Percentiles rank a stretch among this genome's conserved stretches.
Evolutionary conservation across 1,139 yeast species (phyloP).

Genomic region (Zygosaccharomyces sapae): DNA sequence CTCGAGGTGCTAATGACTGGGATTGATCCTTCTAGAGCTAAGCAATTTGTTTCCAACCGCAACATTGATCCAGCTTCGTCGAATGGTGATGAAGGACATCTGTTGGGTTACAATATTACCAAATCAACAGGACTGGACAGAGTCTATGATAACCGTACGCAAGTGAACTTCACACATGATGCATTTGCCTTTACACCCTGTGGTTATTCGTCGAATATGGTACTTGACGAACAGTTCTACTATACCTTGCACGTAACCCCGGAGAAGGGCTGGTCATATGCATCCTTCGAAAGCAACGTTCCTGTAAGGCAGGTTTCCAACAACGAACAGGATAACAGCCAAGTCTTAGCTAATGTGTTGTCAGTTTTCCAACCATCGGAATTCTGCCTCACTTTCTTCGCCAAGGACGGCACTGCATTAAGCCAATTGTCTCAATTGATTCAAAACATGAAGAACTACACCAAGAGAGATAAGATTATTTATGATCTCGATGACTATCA

Average conservation of each 20-base stretch:
- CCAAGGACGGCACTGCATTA: constrained; percentile 38
- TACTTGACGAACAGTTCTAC: constrained; percentile 60
- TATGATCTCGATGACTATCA: constrained; percentile 65
- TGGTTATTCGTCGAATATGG: constrained; percentile 87
- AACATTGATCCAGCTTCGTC: constrained; percentile 37
- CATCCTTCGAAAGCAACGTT: constrained; percentile 88
- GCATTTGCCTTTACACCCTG: constrained; percentile 95
- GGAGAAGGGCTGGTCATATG: constrained; percentile 90
- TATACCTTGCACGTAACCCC: constrained; percentile 95
- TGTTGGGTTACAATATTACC: constrained; percentile 66
- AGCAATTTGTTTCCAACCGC: constrained; percentile 46
- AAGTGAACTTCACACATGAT: constrained; percentile 54
- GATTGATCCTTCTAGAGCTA: constrained; percentile 55
- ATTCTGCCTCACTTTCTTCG: constrained; percentile 65
- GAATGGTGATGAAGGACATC: constrained; percentile 73
- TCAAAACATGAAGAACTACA: constrained; percentile 49
- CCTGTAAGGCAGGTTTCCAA: constrained; percentile 41
- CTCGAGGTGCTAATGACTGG: constrained; percentile 92
- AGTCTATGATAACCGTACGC: constrained; percentile 42
- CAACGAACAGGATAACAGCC: constrained; percentile 39
- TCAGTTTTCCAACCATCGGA: constrained; percentile 68
- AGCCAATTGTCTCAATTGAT: constrained; percentile 36
- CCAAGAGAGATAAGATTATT: constrained; percentile 60
- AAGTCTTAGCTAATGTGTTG: constrained; percentile 56
- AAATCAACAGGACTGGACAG: constrained; percentile 54